A percentile compares a stretch with the other conserved stretches of the same genome.
phyloP scores from a whole-genome alignment of 83 land plant genomes.

The Larix sibirica region DNA sequence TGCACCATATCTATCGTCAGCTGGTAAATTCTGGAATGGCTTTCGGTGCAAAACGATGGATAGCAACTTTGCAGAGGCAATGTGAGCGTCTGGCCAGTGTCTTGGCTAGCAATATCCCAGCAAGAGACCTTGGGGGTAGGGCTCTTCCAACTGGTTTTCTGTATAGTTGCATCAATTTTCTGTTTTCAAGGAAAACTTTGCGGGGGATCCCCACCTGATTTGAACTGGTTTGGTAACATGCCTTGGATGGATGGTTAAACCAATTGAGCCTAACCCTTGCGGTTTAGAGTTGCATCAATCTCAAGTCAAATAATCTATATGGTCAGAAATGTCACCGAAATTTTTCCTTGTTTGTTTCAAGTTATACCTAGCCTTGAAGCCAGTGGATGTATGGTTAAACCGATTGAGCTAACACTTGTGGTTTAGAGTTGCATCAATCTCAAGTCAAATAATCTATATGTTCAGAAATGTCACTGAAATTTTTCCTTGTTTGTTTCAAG shows the following conservation, averaged over 20 bases:
- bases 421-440: not conserved
- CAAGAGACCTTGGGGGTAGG: slow-evolving; percentile 26
- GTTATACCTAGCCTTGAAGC: slow-evolving; percentile 67
- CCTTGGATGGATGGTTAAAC: not conserved
- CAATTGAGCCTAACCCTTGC: not conserved
- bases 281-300: not conserved
- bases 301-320: not conserved
- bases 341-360: not conserved
- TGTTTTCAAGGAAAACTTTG: not conserved
- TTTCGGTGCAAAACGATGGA: slow-evolving; percentile 65
- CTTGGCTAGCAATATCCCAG: slow-evolving; percentile 21
- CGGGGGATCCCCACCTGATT: no score
- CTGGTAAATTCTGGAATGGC: slow-evolving; percentile 36
- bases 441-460: not conserved
- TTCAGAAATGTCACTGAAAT: not conserved
- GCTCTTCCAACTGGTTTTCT: not conserved
- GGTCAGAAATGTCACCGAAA: not conserved
- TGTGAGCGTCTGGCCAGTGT: slow-evolving; percentile 35
- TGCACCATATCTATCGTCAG: slow-evolving; percentile 34
- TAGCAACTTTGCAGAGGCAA: slow-evolving; percentile 38
- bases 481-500: slow-evolving; percentile 19
- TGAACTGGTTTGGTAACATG: no score
- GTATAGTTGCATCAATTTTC: not conserved
- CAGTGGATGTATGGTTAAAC: slow-evolving; percentile 29
- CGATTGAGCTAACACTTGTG: not conserved